A percentile compares a stretch with the other conserved stretches of the same genome.
Evolutionary conservation across 1,139 yeast genomes (phyloP).

Genomic region (Hemisphaericaspora xylofermentans): DNA sequence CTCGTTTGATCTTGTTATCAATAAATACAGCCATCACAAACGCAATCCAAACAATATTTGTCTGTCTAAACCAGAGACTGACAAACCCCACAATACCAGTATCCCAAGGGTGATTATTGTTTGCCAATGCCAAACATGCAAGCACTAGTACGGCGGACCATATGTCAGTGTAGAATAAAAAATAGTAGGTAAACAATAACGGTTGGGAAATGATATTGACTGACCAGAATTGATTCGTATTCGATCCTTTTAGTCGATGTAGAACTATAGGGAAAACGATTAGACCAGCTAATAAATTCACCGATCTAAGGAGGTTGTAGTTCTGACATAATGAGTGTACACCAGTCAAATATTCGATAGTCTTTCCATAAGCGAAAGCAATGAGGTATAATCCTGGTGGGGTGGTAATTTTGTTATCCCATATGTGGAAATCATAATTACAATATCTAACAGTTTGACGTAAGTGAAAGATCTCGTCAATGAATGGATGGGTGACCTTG

Average conservation of each 20-base stretch:
- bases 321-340: constrained; percentile 27
- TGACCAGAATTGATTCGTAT: constrained; percentile 41
- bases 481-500: constrained; percentile 42
- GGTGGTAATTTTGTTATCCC: constrained; percentile 94
- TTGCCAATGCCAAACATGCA: constrained; percentile 38
- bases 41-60: constrained; percentile 84
- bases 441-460: constrained; percentile 75
- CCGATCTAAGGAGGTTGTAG: constrained; percentile 49
- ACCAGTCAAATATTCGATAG: constrained; percentile 20
- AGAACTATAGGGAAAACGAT: constrained; percentile 48
- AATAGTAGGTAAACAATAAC: constrained; percentile 66
- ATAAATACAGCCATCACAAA: constrained; percentile 59
- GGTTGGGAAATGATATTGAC: constrained; percentile 62
- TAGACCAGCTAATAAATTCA: constrained; percentile 66
- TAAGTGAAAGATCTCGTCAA: constrained; percentile 85
- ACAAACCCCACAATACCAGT: constrained; percentile 51
- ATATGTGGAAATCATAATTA: constrained; percentile 53
- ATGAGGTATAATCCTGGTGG: constrained; percentile 89
- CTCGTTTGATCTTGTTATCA: constrained; percentile 38
- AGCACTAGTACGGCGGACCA: constrained; percentile 80
- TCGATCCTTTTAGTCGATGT: constrained; percentile 22
- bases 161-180: constrained; percentile 86
- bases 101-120: constrained; percentile 15
- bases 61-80: constrained; percentile 80
- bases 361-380: constrained; percentile 50